Conservation (phyloP, 1,284 basidiomycete genomes). For the Malassezia equina region DNA sequence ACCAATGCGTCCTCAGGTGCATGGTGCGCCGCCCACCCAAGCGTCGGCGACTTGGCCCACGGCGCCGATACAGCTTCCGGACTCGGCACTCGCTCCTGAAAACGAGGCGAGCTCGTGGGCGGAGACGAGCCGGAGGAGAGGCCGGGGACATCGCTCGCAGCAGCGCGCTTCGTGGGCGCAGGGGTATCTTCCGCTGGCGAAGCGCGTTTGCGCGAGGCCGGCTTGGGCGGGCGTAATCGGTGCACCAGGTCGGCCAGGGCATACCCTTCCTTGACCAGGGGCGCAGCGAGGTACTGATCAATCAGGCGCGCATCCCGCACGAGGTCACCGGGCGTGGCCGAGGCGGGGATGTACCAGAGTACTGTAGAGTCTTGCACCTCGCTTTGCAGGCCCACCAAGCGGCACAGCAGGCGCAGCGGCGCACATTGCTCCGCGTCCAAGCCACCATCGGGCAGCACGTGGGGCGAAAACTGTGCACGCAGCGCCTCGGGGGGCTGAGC, state of each 20-base stretch:
- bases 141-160: conserved; percentile 15
- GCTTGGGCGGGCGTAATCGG: conserved; percentile 21
- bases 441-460: conserved; percentile 1
- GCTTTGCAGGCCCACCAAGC: conserved; percentile 30
- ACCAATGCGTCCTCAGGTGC: not conserved
- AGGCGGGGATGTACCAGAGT: conserved; percentile 34
- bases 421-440: not conserved
- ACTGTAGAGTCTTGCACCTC: conserved; percentile 4
- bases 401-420: conserved; percentile 26
- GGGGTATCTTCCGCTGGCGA: conserved; percentile 9
- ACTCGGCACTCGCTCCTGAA: not conserved
- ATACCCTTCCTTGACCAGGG: conserved; percentile 22
- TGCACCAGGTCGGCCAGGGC: conserved; percentile 26
- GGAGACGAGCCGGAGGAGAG: not conserved
- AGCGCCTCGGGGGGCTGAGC: not conserved
- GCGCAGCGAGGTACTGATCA: conserved; percentile 38
- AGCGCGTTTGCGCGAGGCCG: conserved; percentile 3
- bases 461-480: not conserved
- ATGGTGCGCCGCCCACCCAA: not conserved
- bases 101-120: not conserved
- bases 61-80: not conserved
- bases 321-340: conserved; percentile 24
- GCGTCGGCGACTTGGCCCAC: not conserved
- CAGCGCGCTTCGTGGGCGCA: conserved; percentile 18
- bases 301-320: conserved; percentile 33